Evolutionary conservation across 2,329 filamentous ascomycete genomes (phyloP).

Genomic region (Talaromyces sp.): DNA sequence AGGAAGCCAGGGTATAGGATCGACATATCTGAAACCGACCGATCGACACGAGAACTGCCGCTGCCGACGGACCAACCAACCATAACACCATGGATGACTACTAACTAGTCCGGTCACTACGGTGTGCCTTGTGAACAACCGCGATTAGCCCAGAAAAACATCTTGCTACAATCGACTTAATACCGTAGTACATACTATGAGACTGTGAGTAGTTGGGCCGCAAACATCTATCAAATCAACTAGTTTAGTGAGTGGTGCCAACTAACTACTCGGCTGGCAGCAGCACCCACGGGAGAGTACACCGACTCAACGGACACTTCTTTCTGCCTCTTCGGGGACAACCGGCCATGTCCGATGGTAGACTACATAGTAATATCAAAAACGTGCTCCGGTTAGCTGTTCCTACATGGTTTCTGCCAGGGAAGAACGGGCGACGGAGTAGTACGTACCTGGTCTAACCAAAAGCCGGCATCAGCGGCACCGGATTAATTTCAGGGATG

Average conservation of each 20-base stretch:
- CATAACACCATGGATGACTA: no score
- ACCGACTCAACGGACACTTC: neutral
- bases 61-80: neutral
- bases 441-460: neutral
- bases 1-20: neutral
- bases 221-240: neutral
- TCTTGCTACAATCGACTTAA: neutral
- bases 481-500: neutral
- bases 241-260: neutral
- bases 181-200: no score
- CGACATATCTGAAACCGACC: slow-evolving; percentile 8
- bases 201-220: neutral
- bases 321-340: neutral
- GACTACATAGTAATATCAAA: neutral
- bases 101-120: neutral
- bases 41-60: slow-evolving; percentile 5
- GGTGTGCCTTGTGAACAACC: neutral
- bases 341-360: neutral
- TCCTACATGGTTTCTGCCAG: neutral
- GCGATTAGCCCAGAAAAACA: slow-evolving; percentile 10
- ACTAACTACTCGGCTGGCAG: neutral
- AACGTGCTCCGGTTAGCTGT: neutral
- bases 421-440: neutral
- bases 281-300: neutral
- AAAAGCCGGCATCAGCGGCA: neutral